Evolutionary conservation across 2,329 filamentous ascomycete genomes (phyloP).

Genomic region (Huntiella savannae): DNA sequence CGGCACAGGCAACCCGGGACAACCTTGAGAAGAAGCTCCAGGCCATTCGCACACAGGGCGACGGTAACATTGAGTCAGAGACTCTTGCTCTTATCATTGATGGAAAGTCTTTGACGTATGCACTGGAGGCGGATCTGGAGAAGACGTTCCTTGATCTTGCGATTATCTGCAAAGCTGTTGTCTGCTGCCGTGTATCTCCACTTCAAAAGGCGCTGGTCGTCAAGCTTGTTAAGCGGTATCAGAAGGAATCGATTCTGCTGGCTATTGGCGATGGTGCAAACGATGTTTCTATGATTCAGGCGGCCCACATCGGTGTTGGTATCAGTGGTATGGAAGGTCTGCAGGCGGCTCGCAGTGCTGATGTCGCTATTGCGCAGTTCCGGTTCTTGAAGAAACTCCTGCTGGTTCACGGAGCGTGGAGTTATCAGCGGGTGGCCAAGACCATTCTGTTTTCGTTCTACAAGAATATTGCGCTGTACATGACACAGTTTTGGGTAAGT

Average conservation of each 20-base stretch:
- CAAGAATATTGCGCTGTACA: slow-evolving; percentile 96
- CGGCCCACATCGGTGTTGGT: slow-evolving; percentile 90
- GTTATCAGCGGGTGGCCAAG: slow-evolving; percentile 90
- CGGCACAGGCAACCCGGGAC: slow-evolving; percentile 56
- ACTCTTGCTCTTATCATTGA: slow-evolving; percentile 86
- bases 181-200: slow-evolving; percentile 92
- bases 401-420: slow-evolving; percentile 91
- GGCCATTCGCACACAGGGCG: slow-evolving; percentile 68
- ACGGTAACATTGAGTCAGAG: slow-evolving; percentile 60
- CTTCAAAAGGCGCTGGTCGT: slow-evolving; percentile 94
- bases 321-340: slow-evolving; percentile 95
- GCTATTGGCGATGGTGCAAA: slow-evolving; percentile 96
- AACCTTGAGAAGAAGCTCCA: slow-evolving; percentile 89
- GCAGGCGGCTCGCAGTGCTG: slow-evolving; percentile 85
- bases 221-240: slow-evolving; percentile 85
- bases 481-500: slow-evolving; percentile 96
- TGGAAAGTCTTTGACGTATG: slow-evolving; percentile 84
- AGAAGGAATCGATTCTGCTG: slow-evolving; percentile 76
- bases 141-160: slow-evolving; percentile 86
- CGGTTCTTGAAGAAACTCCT: slow-evolving; percentile 84
- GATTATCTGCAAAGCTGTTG: slow-evolving; percentile 93
- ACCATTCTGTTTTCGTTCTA: slow-evolving; percentile 98
- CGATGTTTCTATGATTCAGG: slow-evolving; percentile 99
- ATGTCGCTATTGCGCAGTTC: slow-evolving; percentile 92
- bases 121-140: slow-evolving; percentile 83